Base-by-base conservation (phyloP, 1,284 basidiomycete species). In the Puccinia triticina region DNA sequence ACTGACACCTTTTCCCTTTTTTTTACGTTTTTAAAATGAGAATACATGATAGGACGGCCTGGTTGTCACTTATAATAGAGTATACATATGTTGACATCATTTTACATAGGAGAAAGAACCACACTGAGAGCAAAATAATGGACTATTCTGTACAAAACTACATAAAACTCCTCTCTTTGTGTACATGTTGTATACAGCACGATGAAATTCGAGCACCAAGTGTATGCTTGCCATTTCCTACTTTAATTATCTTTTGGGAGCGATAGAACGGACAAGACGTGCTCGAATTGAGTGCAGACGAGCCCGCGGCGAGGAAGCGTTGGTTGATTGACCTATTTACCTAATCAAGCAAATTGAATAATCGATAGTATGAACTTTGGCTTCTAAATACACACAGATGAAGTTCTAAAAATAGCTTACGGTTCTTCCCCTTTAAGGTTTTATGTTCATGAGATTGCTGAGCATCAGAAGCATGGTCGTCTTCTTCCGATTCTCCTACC, bases 401-500 rank as follows among this genome's bases (percentile, higher is more conserved):
- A 40, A 61, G 59, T 11, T 29, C 32, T 61, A 4, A 34, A 21
- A 23, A 32, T 23, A 66, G 14, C 66, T 37, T 69, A 69, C 66
- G 66, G 26, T 69, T 43, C 29, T 69, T 69, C 12, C 66, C 66
- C 66, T 69, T 69, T 1, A 23, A 46, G 5, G 23, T 26, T 46
- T 26, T 26, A 23, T 26, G 40, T 12, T 46, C 23, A 23, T 4
- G n/a, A 37, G 66, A 5, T 7, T 21, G 40, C 23, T 46, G 23
- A 37, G 40, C 2, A 12, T 23, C 23, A 26, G 3, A n/a, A 48
- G 66, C 40, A 23, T 37, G 40, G 29, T 48, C 43, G 21, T 69
- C 66, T 29, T 69, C 66, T 5, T 69, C 66, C 21, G 66, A 69
- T 37, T 69, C 40, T 48, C 37, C 40, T 23, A 69, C 66, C 40